Evolutionary conservation across 2,329 filamentous ascomycete species (phyloP).

Genomic region (Sphaerulina populicola): DNA sequence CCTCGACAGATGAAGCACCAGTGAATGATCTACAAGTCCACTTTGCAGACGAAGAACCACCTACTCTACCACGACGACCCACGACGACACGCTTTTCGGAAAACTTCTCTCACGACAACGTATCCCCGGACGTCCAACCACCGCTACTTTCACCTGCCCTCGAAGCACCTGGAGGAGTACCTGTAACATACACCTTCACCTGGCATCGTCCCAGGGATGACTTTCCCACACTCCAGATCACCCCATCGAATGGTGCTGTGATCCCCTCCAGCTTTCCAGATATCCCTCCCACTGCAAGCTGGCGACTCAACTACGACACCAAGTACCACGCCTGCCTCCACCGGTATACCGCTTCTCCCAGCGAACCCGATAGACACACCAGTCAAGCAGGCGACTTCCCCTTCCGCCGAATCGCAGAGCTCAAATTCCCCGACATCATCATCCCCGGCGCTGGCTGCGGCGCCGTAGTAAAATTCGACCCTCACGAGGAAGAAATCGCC

Average conservation of each 20-base stretch:
- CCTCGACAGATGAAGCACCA: not conserved
- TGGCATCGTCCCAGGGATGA: conserved; percentile 10
- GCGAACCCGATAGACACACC: not conserved
- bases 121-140: not conserved
- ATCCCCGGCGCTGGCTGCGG: conserved; percentile 8
- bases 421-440: conserved; percentile 10
- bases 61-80: not conserved
- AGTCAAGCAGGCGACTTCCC: conserved; percentile 9
- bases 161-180: not conserved
- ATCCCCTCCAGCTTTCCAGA: conserved; percentile 5
- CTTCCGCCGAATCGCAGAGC: conserved; percentile 10
- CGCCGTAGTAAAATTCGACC: conserved; percentile 6
- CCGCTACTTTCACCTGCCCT: not conserved
- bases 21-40: not conserved
- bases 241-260: not conserved
- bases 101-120: conserved; percentile 1
- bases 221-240: conserved; percentile 6
- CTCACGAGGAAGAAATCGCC: conserved; percentile 12
- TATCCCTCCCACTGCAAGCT: conserved; percentile 7
- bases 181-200: conserved; percentile 6
- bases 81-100: conserved; percentile 7
- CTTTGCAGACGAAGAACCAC: conserved; percentile 1
- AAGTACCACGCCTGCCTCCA: conserved; percentile 11
- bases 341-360: conserved; percentile 4
- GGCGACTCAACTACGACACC: conserved; percentile 11